phyloP scores from a whole-genome alignment of 2,329 filamentous ascomycete genomes.

The Hypoxylon sp. region DNA sequence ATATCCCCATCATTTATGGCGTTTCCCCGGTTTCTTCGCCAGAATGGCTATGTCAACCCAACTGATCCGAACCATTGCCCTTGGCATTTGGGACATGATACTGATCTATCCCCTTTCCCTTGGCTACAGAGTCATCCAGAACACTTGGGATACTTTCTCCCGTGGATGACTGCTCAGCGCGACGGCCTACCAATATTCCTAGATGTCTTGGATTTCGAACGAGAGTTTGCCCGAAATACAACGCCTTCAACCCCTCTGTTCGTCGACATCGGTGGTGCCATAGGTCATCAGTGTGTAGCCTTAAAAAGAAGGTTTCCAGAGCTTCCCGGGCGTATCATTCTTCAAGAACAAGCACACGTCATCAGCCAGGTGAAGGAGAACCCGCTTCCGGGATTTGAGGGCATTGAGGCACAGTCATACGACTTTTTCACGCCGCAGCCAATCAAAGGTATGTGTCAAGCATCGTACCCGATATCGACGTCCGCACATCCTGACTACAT shows the following conservation, averaged over 20 bases:
- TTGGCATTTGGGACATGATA: not conserved
- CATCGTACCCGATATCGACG: not conserved
- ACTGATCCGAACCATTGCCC: not conserved
- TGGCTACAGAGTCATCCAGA: not conserved
- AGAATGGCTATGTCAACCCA: not conserved
- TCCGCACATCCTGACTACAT: too few relatives aligned
- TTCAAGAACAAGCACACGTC: not conserved
- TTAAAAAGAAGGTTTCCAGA: not conserved
- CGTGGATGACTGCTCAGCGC: constrained; percentile 1
- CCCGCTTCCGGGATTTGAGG: not conserved
- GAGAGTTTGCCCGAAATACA: not conserved
- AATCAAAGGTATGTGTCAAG: constrained; percentile 9
- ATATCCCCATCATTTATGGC: not conserved
- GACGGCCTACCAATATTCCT: not conserved
- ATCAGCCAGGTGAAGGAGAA: not conserved
- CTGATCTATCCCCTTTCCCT: not conserved
- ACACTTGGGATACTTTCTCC: not conserved
- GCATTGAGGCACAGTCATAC: not conserved
- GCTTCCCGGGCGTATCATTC: not conserved
- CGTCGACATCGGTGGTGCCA: constrained; percentile 1
- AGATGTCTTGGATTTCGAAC: not conserved
- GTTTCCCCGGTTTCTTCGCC: not conserved
- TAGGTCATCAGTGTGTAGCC: not conserved
- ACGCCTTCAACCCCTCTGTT: not conserved
- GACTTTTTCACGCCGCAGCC: not conserved